Conservation (phyloP, 1,284 basidiomycete genomes). For the Veloboletus limbatus region DNA sequence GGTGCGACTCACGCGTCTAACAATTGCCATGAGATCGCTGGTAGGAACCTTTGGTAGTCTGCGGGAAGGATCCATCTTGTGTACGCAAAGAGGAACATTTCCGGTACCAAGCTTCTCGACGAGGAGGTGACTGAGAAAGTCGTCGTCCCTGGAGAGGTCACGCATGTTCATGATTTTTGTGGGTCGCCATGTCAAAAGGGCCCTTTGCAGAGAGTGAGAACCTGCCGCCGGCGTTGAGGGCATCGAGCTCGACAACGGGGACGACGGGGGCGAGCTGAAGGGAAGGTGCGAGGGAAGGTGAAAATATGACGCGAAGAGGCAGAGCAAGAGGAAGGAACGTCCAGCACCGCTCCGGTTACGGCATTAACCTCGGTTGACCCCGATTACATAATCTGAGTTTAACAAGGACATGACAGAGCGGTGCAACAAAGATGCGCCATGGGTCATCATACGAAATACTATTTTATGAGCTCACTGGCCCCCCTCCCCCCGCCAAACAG, state of each 20-base stretch:
- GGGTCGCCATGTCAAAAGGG: conserved; percentile 57
- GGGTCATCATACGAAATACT: too few species aligned
- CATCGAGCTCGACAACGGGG: conserved; percentile 36
- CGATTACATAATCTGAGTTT: conserved; percentile 29
- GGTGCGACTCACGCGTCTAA: conserved; percentile 65
- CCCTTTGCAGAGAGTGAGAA: conserved; percentile 28
- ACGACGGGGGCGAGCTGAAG: conserved; percentile 24
- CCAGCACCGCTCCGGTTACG: conserved; percentile 34
- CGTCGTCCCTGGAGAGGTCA: conserved; percentile 82
- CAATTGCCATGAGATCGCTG: conserved; percentile 61
- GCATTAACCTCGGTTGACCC: conserved; percentile 11
- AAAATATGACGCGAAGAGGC: conserved; percentile 36
- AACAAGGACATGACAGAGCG: neutral
- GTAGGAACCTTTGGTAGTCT: conserved; percentile 70
- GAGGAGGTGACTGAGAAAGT: conserved; percentile 80
- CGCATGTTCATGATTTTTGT: conserved; percentile 85
- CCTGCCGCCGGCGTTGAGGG: conserved; percentile 37
- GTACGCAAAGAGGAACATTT: conserved; percentile 69
- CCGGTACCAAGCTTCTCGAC: conserved; percentile 82
- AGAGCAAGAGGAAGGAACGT: conserved; percentile 26
- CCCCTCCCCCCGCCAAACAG: too few species aligned
- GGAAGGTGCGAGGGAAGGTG: conserved; percentile 10
- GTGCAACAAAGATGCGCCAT: too few species aligned
- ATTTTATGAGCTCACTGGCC: too few species aligned
- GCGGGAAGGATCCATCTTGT: conserved; percentile 79